These are phyloP conservation scores for Asterionellopsis glacialis DNA, from an alignment of 108 stramenopile species.

Conservation along the genomic window DNA sequence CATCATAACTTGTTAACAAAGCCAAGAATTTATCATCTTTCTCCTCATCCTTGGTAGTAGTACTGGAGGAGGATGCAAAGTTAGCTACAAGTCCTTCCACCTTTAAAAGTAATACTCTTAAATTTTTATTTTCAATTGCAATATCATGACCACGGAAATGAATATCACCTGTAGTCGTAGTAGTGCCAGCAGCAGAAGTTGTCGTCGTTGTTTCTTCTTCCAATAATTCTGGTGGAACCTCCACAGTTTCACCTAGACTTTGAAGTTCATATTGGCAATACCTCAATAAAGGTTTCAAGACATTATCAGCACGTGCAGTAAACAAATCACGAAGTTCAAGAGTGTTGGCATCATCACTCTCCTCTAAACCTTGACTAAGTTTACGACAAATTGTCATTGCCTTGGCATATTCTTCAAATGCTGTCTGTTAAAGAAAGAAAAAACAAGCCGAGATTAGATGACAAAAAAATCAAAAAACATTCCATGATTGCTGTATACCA, in stretches of 20 bases:
- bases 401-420: slow-evolving; percentile 44
- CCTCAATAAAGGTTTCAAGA: slow-evolving; percentile 62
- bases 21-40: slow-evolving; percentile 45
- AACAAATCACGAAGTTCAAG: slow-evolving; percentile 73
- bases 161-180: slow-evolving; percentile 15
- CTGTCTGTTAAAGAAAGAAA: slow-evolving; percentile 17
- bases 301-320: slow-evolving; percentile 60
- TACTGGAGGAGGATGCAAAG: background rate
- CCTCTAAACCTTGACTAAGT: slow-evolving; percentile 9
- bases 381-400: slow-evolving; percentile 35
- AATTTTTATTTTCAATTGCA: slow-evolving; percentile 43
- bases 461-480: background rate
- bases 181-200: background rate
- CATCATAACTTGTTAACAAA: slow-evolving; percentile 64
- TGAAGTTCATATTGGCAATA: slow-evolving; percentile 74
- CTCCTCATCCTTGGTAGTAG: slow-evolving; percentile 2
- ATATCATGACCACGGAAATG: slow-evolving; percentile 56
- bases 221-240: slow-evolving; percentile 13
- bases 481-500: background rate
- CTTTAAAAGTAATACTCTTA: slow-evolving; percentile 39
- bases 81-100: slow-evolving; percentile 6
- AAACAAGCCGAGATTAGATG: slow-evolving; percentile 1
- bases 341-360: slow-evolving; percentile 16
- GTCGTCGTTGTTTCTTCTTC: slow-evolving; percentile 1
- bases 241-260: slow-evolving; percentile 24